Percentiles rank a stretch among this genome's conserved stretches.
Conservation (phyloP, 768 basidiomycete species). For the Podaxis sp. region DNA sequence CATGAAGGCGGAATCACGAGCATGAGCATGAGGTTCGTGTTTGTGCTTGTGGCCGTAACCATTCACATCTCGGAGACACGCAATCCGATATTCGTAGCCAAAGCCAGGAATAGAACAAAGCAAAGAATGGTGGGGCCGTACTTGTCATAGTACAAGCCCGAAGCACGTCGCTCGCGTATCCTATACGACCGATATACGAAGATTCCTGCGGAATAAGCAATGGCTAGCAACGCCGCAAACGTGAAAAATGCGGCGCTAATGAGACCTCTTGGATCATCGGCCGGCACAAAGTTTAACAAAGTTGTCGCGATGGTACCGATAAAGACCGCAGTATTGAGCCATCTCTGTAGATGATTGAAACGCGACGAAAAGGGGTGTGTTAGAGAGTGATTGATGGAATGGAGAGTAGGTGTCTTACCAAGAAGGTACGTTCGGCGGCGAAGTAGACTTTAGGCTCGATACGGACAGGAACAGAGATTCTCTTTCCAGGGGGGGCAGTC, state of each 20-base stretch:
- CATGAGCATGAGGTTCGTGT: too few species aligned
- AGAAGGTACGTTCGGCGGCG: slow-evolving; percentile 91
- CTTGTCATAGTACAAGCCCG: slow-evolving; percentile 87
- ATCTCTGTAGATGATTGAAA: slow-evolving; percentile 56
- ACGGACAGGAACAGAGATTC: slow-evolving; percentile 90
- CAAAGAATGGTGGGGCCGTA: slow-evolving; percentile 82
- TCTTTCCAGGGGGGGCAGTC: slow-evolving; percentile 83
- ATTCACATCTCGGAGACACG: slow-evolving; percentile 56
- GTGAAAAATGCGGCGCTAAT: slow-evolving; percentile 91
- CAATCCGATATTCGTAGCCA: slow-evolving; percentile 75
- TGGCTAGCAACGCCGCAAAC: slow-evolving; percentile 81
- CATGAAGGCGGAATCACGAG: neutral
- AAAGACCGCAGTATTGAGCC: slow-evolving; percentile 86
- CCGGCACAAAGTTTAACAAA: slow-evolving; percentile 79
- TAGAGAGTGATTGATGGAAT: slow-evolving; percentile 11
- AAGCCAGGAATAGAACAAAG: slow-evolving; percentile 62
- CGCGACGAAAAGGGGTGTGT: neutral
- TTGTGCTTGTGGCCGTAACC: too few species aligned
- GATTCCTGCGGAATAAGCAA: slow-evolving; percentile 82
- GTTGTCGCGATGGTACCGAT: slow-evolving; percentile 89
- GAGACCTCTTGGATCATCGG: slow-evolving; percentile 73
- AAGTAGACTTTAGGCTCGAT: slow-evolving; percentile 99
- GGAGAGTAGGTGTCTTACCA: slow-evolving; percentile 52
- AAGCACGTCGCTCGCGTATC: slow-evolving; percentile 69
- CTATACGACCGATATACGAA: slow-evolving; percentile 75